Evolutionary conservation across 345 rosid species (phyloP), one percentile per base, ranked within the genome.

Genomic region (Sisymbrium altissimum): DNA sequence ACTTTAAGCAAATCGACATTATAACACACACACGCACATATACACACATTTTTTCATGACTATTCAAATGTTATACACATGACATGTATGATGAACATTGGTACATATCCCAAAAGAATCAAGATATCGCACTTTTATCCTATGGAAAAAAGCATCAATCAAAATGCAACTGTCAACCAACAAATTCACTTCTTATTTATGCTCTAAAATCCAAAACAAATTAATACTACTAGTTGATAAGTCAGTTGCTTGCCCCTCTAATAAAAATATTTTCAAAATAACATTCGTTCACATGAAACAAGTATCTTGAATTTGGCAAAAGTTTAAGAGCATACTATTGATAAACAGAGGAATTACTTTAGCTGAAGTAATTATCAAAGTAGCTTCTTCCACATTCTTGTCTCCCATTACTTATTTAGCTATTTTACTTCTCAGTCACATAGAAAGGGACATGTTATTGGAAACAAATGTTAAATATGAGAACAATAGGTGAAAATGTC

Each of bases 321-420:
- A 59, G 19, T 11, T 9, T 21, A 21, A 10, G 9, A 50, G 32
- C 11, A 50, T 7, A 4, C n/a, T 38, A 61, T 14, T 40, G 19
- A 61, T 61, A 3, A 58, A 58, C 14, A 18, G 55, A 17, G 7
- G 21, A 58, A 58, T 49, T 21, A 40, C 43, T 46, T 46, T 46
- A 46, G 14, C 19, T 61, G 6, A 41, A 41, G 21, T 14, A 27
- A 13, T 49, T 9, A 64, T 44, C 56, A 33, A 48, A 33, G 7
- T 30, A 65, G 57, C 44, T 65, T 65, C 32, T 48, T 64, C 4
- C 44, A 35, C 70, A 48, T 65, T 65, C 70, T 65, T 64, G 30
- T 64, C 69, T 64, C 30, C 65, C 65, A 13, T 13, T 60, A 60
- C 18, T 60, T 38, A 7, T 59, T 12, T 59, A 59, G 17, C 36